Evolutionary conservation across 176 grass and related monocot species (phyloP).

Genomic region (Musa acuminata): DNA sequence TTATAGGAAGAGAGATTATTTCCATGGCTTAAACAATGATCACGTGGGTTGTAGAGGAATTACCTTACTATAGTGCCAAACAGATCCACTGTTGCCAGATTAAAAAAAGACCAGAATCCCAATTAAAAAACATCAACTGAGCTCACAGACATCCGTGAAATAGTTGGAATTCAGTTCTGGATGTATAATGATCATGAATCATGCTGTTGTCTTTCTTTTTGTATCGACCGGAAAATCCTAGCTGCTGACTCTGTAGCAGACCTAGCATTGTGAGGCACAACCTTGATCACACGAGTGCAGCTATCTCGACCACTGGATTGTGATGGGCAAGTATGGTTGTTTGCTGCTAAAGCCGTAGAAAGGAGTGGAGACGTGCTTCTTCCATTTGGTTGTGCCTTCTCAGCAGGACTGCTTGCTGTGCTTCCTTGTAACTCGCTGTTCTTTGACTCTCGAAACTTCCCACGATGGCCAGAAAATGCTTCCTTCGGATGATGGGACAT

Average conservation of each 20-base stretch:
- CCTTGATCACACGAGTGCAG: conserved; percentile 42
- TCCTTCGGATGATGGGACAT: conserved; percentile 32
- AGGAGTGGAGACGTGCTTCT: conserved; percentile 24
- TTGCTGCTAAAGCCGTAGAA: conserved; percentile 17
- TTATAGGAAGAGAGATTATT: no score
- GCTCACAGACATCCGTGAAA: neutral
- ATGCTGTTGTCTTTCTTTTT: conserved; percentile 61
- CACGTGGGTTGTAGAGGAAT: no score
- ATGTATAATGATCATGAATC: conserved; percentile 13
- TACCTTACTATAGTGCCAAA: no score
- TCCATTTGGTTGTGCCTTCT: conserved; percentile 31
- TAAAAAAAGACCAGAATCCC: no score
- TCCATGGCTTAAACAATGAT: no score
- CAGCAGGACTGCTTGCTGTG: conserved; percentile 55
- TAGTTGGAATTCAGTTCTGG: neutral
- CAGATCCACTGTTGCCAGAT: no score
- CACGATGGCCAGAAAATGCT: conserved; percentile 29
- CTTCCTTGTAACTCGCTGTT: conserved; percentile 72
- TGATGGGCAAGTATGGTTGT: conserved; percentile 17
- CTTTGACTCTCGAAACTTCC: conserved; percentile 49
- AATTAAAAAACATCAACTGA: no score
- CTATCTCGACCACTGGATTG: conserved; percentile 35
- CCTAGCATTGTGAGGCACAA: conserved; percentile 66
- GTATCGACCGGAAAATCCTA: conserved; percentile 72
- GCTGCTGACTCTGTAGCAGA: conserved; percentile 67